Evolutionary conservation across 805 yeast species (phyloP), one percentile per base, ranked within the genome.

Genomic region (Sugiyamaella qingdaonensis): DNA sequence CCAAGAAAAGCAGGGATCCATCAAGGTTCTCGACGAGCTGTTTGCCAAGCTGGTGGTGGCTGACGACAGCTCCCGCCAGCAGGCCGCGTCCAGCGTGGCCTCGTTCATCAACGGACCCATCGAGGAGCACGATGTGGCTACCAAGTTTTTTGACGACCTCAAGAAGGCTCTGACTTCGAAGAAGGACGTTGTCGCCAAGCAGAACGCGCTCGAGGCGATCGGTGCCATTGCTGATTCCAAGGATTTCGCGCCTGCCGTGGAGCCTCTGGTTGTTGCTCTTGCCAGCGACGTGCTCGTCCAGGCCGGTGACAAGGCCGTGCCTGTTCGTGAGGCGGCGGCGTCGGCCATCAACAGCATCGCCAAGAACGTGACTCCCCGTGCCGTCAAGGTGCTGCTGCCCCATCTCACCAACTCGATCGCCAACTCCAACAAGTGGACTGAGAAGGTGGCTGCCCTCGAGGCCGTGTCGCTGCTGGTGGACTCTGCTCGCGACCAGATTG

Each of bases 71-170:
- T 85, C 83, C 71, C 84, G 91, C 73, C 84, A 81, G 58, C 84
- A 81, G 70, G 91, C 95, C 72, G 94, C 97, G 69, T 73, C 86
- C 67, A 88, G 88, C 72, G 88, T 94, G 67, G 82, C 98, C 62
- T 81, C 94, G 59, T 91, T 94, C 81, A 81, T 94, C 75, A 92
- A 92, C 78, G 95, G 97, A 64, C 88, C 92, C 70, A 90, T 91
- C 77, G 91, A 92, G 73, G 99, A 94, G 80, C 98, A 94, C 76
- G 98, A 92, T 77, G 94, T 90, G 63, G 98, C 99, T 68, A 84
- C 77, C 68, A 84, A 81, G 68, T 90, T 92, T 82, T 88, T 92
- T 74, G 74, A 73, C 59, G 81, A 85, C 72, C 82, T 94, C 72
- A 77, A 80, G 71, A 80, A 80, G 67, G 83, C 94, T 64, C 78